Conservation (phyloP, 345 rosid species). For the Firmiana major region DNA sequence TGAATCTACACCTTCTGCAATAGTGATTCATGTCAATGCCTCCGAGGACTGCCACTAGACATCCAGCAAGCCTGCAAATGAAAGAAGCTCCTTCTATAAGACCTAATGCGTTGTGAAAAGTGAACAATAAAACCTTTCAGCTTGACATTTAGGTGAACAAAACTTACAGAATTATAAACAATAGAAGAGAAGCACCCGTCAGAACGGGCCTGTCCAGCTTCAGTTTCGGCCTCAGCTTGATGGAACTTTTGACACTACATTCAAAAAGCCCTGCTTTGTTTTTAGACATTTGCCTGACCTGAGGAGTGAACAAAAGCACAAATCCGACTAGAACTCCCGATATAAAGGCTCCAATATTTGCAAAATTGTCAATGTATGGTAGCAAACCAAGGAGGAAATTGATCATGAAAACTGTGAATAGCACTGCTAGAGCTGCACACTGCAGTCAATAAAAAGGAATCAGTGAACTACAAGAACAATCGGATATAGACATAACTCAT, state of each 20-base stretch:
- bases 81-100: constrained; percentile 6
- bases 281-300: constrained; percentile 35
- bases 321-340: constrained; percentile 79
- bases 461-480: constrained; percentile 10
- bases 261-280: constrained; percentile 49
- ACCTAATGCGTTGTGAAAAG: not conserved
- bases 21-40: constrained; percentile 56
- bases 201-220: constrained; percentile 65
- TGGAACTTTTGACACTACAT: constrained; percentile 36
- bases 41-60: constrained; percentile 38
- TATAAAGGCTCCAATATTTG: constrained; percentile 71
- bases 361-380: constrained; percentile 63
- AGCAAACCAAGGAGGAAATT: constrained; percentile 72
- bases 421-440: constrained; percentile 52
- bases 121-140: not conserved
- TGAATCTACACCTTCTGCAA: constrained; percentile 67
- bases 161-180: constrained; percentile 63
- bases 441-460: constrained; percentile 38
- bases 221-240: constrained; percentile 42
- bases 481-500: not conserved
- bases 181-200: constrained; percentile 50
- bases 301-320: constrained; percentile 59
- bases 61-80: constrained; percentile 44
- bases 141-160: not conserved
- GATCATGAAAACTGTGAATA: constrained; percentile 39